Percentiles rank a stretch among this genome's conserved stretches.
Conservation (phyloP, 108 stramenopile genomes). For the Cyclotella atomus region DNA sequence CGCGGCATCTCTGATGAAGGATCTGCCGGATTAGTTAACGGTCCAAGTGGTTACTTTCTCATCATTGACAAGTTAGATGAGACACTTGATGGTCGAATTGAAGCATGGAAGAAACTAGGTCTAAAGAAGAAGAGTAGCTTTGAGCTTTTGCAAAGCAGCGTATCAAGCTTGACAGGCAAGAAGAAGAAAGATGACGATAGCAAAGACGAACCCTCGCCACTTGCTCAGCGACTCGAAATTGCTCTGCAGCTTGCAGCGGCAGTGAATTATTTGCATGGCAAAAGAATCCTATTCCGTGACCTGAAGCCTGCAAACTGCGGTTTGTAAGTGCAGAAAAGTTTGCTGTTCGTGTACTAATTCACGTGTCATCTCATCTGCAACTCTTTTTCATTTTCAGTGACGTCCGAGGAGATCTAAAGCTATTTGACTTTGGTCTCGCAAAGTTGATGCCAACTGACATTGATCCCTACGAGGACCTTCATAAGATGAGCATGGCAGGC, state of each 20-base stretch:
- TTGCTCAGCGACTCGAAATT: slow-evolving; percentile 2
- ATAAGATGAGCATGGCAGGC: slow-evolving; percentile 41
- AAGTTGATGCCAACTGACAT: slow-evolving; percentile 46
- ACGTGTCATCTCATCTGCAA: background rate
- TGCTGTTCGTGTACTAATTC: background rate
- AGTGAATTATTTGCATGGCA: slow-evolving; percentile 33
- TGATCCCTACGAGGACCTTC: slow-evolving; percentile 21
- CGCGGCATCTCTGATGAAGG: slow-evolving; percentile 37
- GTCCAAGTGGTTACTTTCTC: slow-evolving; percentile 55
- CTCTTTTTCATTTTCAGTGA: background rate
- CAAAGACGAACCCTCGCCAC: too few species aligned
- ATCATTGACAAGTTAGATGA: slow-evolving; percentile 61
- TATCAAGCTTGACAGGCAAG: background rate
- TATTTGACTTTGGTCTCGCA: slow-evolving; percentile 73
- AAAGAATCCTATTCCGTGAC: slow-evolving; percentile 40
- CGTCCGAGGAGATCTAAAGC: slow-evolving; percentile 44
- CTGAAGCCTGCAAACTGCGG: slow-evolving; percentile 52
- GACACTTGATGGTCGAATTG: slow-evolving; percentile 55
- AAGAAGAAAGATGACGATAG: slow-evolving; percentile 4
- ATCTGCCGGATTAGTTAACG: slow-evolving; percentile 25
- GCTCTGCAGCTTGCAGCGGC: slow-evolving; percentile 40
- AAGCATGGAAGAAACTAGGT: slow-evolving; percentile 5
- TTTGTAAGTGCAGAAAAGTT: slow-evolving; percentile 15
- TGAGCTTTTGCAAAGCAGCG: background rate
- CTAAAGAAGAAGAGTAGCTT: background rate